Percentiles rank a stretch among this genome's conserved stretches.
These are phyloP conservation scores for Suillus variegatus DNA, from an alignment of 768 basidiomycete species.

Conservation along the genomic window DNA sequence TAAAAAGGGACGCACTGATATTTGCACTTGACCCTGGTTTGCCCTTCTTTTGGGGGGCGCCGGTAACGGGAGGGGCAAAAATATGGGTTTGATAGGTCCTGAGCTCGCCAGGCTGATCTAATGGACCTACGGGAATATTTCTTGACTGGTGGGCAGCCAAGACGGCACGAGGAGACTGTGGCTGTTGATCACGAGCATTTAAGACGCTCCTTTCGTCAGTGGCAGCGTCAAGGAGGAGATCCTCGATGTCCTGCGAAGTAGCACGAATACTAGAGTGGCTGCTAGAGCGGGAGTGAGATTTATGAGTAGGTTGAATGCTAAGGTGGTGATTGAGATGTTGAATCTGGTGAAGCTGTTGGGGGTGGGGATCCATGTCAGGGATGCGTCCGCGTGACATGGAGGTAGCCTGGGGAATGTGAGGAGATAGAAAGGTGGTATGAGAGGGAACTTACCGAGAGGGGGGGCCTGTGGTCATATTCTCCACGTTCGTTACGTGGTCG, in stretches of 20 bases:
- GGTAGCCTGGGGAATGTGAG: slow-evolving; percentile 11
- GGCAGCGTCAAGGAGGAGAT: slow-evolving; percentile 48
- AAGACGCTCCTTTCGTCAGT: slow-evolving; percentile 33
- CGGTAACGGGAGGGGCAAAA: slow-evolving; percentile 72
- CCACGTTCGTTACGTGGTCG: slow-evolving; percentile 42
- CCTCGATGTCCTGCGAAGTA: slow-evolving; percentile 41
- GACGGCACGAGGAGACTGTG: slow-evolving; percentile 30
- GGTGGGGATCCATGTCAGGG: slow-evolving; percentile 27
- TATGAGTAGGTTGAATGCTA: slow-evolving; percentile 14
- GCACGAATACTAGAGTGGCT: slow-evolving; percentile 38
- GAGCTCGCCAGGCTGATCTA: slow-evolving; percentile 37
- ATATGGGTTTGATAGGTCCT: slow-evolving; percentile 64
- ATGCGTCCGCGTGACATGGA: slow-evolving; percentile 16
- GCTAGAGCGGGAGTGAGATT: slow-evolving; percentile 28
- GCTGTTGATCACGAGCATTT: slow-evolving; percentile 30
- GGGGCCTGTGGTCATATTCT: slow-evolving; percentile 28
- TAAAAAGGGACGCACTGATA: slow-evolving; percentile 22
- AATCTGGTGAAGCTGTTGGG: slow-evolving; percentile 23
- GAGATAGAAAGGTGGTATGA: not conserved
- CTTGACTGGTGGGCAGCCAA: slow-evolving; percentile 34
- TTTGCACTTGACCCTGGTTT: slow-evolving; percentile 39
- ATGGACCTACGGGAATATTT: slow-evolving; percentile 28
- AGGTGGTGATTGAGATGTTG: slow-evolving; percentile 10
- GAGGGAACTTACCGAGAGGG: slow-evolving; percentile 5
- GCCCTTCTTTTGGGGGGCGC: slow-evolving; percentile 68